These are phyloP conservation scores for Camelina hispida DNA, from an alignment of 345 rosid species.

Conservation along the genomic window DNA sequence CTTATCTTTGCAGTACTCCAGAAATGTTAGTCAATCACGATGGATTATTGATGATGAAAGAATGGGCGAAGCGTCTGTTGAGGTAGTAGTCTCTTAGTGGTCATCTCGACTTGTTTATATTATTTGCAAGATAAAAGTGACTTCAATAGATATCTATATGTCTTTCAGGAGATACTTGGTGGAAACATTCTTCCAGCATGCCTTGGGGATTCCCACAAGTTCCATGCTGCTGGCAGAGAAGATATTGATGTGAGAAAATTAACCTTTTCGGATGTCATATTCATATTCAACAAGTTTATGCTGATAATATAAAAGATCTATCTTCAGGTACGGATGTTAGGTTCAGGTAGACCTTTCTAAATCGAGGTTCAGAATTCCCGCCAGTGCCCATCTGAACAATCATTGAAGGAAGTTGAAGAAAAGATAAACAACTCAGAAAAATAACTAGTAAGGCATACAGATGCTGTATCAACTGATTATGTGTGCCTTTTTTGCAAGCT, in stretches of 20 bases:
- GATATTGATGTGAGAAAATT: conserved; percentile 78
- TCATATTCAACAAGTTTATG: conserved; percentile 27
- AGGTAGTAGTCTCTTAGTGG: conserved; percentile 53
- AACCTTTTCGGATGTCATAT: conserved; percentile 3
- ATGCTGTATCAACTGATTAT: not conserved
- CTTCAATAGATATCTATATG: conserved; percentile 28
- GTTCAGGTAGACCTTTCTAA: conserved; percentile 98
- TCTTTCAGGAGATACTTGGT: conserved; percentile 79
- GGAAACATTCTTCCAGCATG: conserved; percentile 75
- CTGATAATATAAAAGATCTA: conserved; percentile 34
- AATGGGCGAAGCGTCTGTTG: conserved; percentile 95
- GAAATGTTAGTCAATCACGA: conserved; percentile 93
- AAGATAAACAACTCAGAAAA: conserved; percentile 66
- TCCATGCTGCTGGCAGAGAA: conserved; percentile 99
- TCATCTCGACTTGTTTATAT: conserved; percentile 21
- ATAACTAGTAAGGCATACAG: conserved; percentile 63
- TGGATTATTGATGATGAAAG: conserved; percentile 98
- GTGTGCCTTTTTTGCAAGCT: conserved; percentile 23
- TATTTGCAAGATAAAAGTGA: conserved; percentile 16
- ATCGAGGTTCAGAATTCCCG: conserved; percentile 91
- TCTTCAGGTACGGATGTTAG: conserved; percentile 95
- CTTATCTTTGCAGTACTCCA: conserved; percentile 67
- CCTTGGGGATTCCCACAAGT: conserved; percentile 82
- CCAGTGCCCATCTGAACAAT: conserved; percentile 63
- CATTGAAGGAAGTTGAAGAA: conserved; percentile 64